A percentile compares a stretch with the other conserved stretches of the same genome.
These are phyloP conservation scores for Phialophora macrospora DNA, from an alignment of 2,329 filamentous ascomycete genomes.

Conservation along the genomic window DNA sequence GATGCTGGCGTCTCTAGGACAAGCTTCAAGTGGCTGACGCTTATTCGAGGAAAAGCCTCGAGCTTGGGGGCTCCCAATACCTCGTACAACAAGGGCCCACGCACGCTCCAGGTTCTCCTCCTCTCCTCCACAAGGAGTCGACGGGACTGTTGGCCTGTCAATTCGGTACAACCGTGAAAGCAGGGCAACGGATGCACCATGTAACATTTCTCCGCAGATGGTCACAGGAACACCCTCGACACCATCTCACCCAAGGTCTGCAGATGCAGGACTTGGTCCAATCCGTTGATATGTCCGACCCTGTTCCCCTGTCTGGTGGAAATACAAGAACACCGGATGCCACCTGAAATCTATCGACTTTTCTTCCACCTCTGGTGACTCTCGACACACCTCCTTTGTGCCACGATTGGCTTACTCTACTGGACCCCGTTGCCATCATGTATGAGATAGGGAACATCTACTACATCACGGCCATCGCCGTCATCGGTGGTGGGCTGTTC, in stretches of 20 bases:
- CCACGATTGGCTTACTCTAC: not conserved
- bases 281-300: constrained; percentile 1
- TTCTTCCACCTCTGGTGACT: constrained; percentile 5
- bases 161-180: constrained; percentile 8
- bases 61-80: not conserved
- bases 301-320: not conserved
- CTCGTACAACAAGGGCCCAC: not conserved
- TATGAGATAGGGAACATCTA: constrained; percentile 61
- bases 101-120: constrained; percentile 7
- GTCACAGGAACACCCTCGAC: constrained; percentile 16
- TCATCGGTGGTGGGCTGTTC: constrained; percentile 62
- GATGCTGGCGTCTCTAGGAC: not conserved
- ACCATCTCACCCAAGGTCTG: not conserved
- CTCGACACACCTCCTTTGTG: not conserved
- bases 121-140: not conserved
- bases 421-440: constrained; percentile 24
- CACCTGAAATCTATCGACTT: not conserved
- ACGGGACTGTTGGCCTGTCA: not conserved
- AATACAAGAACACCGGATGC: constrained; percentile 19
- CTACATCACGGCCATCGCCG: constrained; percentile 62
- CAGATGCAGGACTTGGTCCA: constrained; percentile 1
- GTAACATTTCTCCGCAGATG: constrained; percentile 21
- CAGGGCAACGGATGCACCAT: constrained; percentile 9
- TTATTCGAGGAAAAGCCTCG: constrained; percentile 11
- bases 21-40: constrained; percentile 5